Evolutionary conservation across 768 basidiomycete genomes (phyloP).

Genomic region (Pleurotus tuoliensis): DNA sequence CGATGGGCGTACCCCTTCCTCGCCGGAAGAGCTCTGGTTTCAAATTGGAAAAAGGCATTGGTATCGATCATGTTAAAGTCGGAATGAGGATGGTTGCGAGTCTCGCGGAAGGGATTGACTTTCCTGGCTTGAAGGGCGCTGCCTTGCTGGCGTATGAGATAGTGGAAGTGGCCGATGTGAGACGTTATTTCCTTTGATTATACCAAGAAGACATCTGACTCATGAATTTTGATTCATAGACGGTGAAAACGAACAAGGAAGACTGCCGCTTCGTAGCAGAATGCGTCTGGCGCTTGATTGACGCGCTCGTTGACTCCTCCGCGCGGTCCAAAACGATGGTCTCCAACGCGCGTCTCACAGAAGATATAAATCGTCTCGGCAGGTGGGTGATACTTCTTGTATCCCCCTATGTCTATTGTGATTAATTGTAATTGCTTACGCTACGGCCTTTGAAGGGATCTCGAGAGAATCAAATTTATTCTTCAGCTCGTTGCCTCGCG

Average conservation of each 20-base stretch:
- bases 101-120: constrained; percentile 6
- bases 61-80: constrained; percentile 6
- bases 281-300: constrained; percentile 6
- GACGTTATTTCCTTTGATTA: background rate
- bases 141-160: constrained; percentile 4
- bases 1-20: constrained; percentile 1
- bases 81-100: constrained; percentile 3
- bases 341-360: background rate
- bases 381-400: background rate
- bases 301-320: constrained; percentile 5
- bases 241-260: constrained; percentile 3
- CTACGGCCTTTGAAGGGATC: background rate
- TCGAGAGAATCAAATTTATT: constrained; percentile 3
- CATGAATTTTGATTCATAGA: background rate
- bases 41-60: constrained; percentile 1
- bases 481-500: constrained; percentile 4
- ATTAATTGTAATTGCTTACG: background rate
- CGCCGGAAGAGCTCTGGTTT: constrained; percentile 2
- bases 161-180: constrained; percentile 1
- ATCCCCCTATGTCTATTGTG: background rate
- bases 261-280: constrained; percentile 3
- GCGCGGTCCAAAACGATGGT: constrained; percentile 1
- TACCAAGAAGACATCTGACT: no score
- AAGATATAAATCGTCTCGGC: constrained; percentile 3
- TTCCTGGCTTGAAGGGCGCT: constrained; percentile 4